Percentiles rank a stretch among this genome's conserved stretches.
These are phyloP conservation scores for Skeletonema potamos DNA, from an alignment of 108 stramenopile species.

Conservation along the genomic window DNA sequence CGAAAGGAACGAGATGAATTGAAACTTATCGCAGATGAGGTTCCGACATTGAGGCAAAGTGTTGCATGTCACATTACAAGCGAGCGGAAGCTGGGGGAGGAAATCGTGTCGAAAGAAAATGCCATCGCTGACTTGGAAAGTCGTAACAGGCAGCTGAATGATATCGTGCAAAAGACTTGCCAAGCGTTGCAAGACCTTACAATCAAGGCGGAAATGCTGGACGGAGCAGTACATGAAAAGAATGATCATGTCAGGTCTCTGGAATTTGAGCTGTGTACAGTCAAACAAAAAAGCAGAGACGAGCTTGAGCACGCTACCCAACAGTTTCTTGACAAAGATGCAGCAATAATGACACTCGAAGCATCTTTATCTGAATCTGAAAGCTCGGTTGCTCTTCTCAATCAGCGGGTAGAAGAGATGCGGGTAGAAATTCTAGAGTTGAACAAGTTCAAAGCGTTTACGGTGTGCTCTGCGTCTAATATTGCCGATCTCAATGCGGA, in stretches of 20 bases:
- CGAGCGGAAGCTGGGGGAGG: constrained; percentile 21
- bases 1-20: constrained; percentile 11
- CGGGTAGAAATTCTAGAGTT: constrained; percentile 9
- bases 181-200: constrained; percentile 1
- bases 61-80: background rate
- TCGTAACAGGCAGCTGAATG: constrained; percentile 5
- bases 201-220: background rate
- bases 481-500: constrained; percentile 10
- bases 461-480: background rate
- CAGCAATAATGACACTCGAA: constrained; percentile 4
- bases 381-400: background rate
- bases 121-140: constrained; percentile 21
- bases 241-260: constrained; percentile 27
- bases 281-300: background rate
- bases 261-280: constrained; percentile 6
- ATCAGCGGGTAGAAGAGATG: background rate
- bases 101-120: constrained; percentile 7
- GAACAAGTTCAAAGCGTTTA: constrained; percentile 19
- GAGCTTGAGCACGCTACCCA: background rate
- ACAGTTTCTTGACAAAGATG: constrained; percentile 10
- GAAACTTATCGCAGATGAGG: constrained; percentile 10
- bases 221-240: constrained; percentile 16
- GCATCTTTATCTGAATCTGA: background rate
- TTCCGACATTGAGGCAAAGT: constrained; percentile 7
- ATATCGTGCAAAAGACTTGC: background rate